A percentile compares a stretch with the other conserved stretches of the same genome.
Conservation (phyloP, 2,329 filamentous ascomycete species). For the Cordyceps cicadae region DNA sequence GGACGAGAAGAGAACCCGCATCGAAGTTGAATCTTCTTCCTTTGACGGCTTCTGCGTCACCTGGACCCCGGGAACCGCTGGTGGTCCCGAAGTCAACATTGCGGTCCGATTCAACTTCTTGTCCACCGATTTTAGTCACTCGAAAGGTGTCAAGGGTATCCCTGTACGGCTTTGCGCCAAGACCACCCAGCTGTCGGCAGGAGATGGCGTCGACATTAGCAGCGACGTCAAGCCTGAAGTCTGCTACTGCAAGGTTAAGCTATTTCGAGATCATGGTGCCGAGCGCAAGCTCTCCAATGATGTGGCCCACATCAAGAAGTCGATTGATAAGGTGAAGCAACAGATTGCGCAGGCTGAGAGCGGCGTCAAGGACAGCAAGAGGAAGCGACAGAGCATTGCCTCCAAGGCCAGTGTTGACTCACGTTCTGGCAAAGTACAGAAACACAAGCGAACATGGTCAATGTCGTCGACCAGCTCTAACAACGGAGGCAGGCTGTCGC, state of each 20-base stretch:
- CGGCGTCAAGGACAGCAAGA: slow-evolving; percentile 58
- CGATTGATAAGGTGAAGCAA: slow-evolving; percentile 91
- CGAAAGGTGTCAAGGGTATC: slow-evolving; percentile 96
- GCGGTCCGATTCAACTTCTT: slow-evolving; percentile 96
- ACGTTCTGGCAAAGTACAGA: slow-evolving; percentile 72
- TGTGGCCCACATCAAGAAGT: slow-evolving; percentile 89
- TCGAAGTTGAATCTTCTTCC: slow-evolving; percentile 67
- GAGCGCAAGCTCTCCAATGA: slow-evolving; percentile 94
- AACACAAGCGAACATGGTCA: slow-evolving; percentile 93
- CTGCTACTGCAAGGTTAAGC: slow-evolving; percentile 92
- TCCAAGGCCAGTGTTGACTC: slow-evolving; percentile 41
- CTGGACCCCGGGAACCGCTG: slow-evolving; percentile 69
- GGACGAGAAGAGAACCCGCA: slow-evolving; percentile 57
- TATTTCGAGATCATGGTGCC: slow-evolving; percentile 92
- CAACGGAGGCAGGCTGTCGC: slow-evolving; percentile 39
- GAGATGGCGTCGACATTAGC: slow-evolving; percentile 33
- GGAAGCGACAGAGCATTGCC: slow-evolving; percentile 47
- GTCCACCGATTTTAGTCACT: slow-evolving; percentile 97
- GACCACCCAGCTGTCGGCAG: slow-evolving; percentile 58
- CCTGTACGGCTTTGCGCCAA: slow-evolving; percentile 89
- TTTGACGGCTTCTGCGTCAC: slow-evolving; percentile 91
- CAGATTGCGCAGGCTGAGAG: slow-evolving; percentile 74
- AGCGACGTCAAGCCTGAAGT: slow-evolving; percentile 54
- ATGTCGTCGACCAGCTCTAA: slow-evolving; percentile 71
- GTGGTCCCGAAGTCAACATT: slow-evolving; percentile 68